Base-by-base conservation (phyloP, 1,284 basidiomycete genomes). In the Leccinum angustisporum region DNA sequence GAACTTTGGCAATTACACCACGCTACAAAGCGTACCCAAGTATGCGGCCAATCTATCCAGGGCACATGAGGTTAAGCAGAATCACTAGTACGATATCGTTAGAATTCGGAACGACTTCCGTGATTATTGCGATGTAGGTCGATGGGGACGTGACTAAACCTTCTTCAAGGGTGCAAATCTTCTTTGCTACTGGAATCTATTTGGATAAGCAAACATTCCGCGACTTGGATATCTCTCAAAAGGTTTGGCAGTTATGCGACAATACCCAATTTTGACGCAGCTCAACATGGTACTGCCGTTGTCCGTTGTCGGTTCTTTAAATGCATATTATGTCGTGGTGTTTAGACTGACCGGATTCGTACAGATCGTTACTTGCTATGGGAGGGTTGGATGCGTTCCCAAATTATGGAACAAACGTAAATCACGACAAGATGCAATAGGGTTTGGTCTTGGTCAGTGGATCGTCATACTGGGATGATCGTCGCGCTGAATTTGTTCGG, bases 141-240 rank as follows among this genome's bases (percentile, higher is more conserved):
- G 14, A 61, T 11, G 2, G 25, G 43, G 30, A 9, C 21, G 10
- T 13, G 34, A 48, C 16, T 34, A 16, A 50, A 16, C 31, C 25
- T 27, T 33, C 48, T 56, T 56, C 36, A 43, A 61, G 65, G 16
- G 36, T 62, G 25, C 58, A 59, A 16, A 21, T 56, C 18, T 59
- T 57, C 50, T 64, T 66, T 21, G 56, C 27, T 25, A 46, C 57
- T 4, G 57, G 59, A 27, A 58, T 67, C 40, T 56, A 62, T 50
- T 38, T 56, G 40, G 59, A 57, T 50, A 33, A 65, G 65, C 5
- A 54, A 53, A 56, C 33, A n/a, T 16, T 36, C 25, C 9, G 10
- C 31, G n/a, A 50, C 25, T 57, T 27, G 18, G 11, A 34, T 27
- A 25, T 21, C 16, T 31, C 21, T 55, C 46, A 58, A 36, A 27